Evolutionary conservation across 1,139 yeast genomes (phyloP).

Genomic region (Hemisphaericaspora subhashii): DNA sequence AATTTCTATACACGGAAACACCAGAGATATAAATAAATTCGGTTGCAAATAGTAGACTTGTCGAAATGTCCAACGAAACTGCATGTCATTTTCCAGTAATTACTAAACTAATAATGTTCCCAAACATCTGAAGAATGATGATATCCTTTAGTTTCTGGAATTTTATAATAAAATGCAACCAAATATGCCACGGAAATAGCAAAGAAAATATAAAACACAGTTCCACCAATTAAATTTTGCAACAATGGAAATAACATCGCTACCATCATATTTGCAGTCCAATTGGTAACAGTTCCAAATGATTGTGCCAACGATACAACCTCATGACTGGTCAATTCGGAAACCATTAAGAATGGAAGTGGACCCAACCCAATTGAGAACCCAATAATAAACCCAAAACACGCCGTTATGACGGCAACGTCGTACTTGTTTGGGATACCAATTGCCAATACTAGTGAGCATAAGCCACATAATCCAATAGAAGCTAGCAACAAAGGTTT

Average conservation of each 20-base stretch:
- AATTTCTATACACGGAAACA: background rate
- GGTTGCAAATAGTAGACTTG: too few species aligned
- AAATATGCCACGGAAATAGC: slow-evolving; percentile 23
- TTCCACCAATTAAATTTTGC: slow-evolving; percentile 27
- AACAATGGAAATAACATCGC: slow-evolving; percentile 71
- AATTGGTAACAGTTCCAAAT: slow-evolving; percentile 81
- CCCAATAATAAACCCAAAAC: slow-evolving; percentile 68
- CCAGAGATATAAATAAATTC: background rate
- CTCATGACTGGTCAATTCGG: slow-evolving; percentile 74
- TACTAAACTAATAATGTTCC: slow-evolving; percentile 14
- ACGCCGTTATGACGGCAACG: slow-evolving; percentile 53
- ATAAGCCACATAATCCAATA: slow-evolving; percentile 59
- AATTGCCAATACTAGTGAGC: slow-evolving; percentile 59
- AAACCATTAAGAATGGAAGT: slow-evolving; percentile 78
- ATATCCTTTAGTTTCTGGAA: slow-evolving; percentile 39
- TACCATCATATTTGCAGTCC: slow-evolving; percentile 78
- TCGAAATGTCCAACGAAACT: too few species aligned
- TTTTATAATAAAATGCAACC: slow-evolving; percentile 19
- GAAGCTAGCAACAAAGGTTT: slow-evolving; percentile 65
- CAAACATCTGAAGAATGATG: slow-evolving; percentile 30
- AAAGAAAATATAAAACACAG: slow-evolving; percentile 31
- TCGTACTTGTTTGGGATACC: slow-evolving; percentile 49
- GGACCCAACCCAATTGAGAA: slow-evolving; percentile 92
- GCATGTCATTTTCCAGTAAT: background rate
- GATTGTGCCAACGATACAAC: slow-evolving; percentile 84